A percentile compares a stretch with the other conserved stretches of the same genome.
phyloP scores from a whole-genome alignment of 1,284 basidiomycete species.

The Cutaneotrichosporon curvatum region DNA sequence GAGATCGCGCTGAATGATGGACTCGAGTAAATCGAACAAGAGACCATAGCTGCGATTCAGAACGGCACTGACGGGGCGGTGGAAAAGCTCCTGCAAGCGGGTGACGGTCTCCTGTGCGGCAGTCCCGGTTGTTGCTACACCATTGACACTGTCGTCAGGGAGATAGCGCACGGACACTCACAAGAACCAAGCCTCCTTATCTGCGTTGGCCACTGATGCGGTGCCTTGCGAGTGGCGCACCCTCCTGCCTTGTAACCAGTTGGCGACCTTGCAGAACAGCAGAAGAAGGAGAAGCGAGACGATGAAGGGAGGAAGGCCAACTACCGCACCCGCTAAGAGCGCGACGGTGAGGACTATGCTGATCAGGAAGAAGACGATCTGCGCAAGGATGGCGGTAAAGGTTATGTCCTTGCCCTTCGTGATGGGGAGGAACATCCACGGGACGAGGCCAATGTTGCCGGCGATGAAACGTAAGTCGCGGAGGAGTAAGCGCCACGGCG shows the following conservation, averaged over 20 bases:
- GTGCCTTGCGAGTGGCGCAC: conserved; percentile 4
- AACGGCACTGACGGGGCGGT: conserved; percentile 26
- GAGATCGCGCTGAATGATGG: conserved; percentile 34
- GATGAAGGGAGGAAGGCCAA: conserved; percentile 13
- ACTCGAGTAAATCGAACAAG: conserved; percentile 34
- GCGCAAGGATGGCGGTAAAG: conserved; percentile 7
- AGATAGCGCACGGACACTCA: conserved; percentile 14
- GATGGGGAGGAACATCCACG: conserved; percentile 16
- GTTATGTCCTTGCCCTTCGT: conserved; percentile 11
- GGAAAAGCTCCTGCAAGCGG: conserved; percentile 22
- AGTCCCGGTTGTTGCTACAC: conserved; percentile 25
- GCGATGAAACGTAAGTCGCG: conserved; percentile 16
- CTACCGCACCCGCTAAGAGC: not conserved
- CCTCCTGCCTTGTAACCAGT: not conserved
- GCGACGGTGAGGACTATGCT: conserved; percentile 17
- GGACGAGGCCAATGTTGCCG: conserved; percentile 8
- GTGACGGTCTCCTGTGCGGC: conserved; percentile 23
- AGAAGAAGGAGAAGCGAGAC: not conserved
- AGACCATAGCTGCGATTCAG: conserved; percentile 32
- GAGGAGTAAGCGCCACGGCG: conserved; percentile 5
- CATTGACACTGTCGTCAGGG: conserved; percentile 26
- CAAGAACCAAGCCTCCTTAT: conserved; percentile 27
- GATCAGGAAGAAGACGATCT: conserved; percentile 15
- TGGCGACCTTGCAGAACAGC: conserved; percentile 8
- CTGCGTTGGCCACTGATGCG: conserved; percentile 2